A percentile compares a stretch with the other conserved stretches of the same genome.
phyloP scores from a whole-genome alignment of 106 monocot species.

The Dendrobium chrysotoxum region DNA sequence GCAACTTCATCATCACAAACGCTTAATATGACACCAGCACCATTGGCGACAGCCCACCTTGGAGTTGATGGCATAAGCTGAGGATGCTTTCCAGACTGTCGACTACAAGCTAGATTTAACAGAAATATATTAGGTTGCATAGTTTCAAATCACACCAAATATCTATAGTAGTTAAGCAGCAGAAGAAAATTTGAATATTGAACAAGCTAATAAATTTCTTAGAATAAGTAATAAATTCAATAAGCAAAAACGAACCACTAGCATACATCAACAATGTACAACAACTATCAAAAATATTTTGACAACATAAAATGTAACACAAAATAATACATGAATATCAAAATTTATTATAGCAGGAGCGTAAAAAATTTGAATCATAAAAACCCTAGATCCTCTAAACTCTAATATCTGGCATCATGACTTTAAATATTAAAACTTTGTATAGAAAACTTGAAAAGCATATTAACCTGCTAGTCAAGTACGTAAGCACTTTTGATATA shows the following conservation, averaged over 20 bases:
- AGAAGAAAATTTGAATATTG: background rate
- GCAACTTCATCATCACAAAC: constrained; percentile 98
- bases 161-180: background rate
- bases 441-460: too few species aligned
- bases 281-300: background rate
- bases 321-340: background rate
- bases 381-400: too few species aligned
- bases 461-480: background rate
- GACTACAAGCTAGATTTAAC: constrained; percentile 49
- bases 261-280: background rate
- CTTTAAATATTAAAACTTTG: too few species aligned
- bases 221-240: background rate
- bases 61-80: constrained; percentile 98
- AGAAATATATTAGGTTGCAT: background rate
- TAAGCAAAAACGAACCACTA: background rate
- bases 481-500: background rate
- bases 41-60: constrained; percentile 99
- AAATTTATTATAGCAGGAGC: background rate
- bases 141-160: background rate
- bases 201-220: background rate
- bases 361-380: too few species aligned
- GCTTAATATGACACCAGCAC: constrained; percentile 96
- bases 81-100: constrained; percentile 91
- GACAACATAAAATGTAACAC: background rate
- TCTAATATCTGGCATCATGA: too few species aligned